These are phyloP conservation scores for Mycosarcoma mackinlayi DNA, from an alignment of 1,284 basidiomycete species.

Conservation along the genomic window DNA sequence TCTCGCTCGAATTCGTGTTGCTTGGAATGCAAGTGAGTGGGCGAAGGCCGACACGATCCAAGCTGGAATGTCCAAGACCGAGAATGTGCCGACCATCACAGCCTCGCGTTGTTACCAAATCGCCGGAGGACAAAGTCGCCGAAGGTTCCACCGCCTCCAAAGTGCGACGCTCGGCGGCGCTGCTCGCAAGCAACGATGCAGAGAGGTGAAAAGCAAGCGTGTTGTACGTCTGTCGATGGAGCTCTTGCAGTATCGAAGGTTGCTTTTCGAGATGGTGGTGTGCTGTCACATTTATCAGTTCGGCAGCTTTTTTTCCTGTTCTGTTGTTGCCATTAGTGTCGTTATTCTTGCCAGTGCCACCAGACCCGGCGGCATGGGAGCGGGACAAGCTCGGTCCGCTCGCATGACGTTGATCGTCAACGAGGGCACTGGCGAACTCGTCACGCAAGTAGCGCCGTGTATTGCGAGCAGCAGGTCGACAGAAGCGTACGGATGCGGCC, in stretches of 20 bases:
- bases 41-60: background rate
- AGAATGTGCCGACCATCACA: background rate
- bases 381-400: background rate
- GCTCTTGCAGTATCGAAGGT: background rate
- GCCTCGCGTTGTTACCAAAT: no score
- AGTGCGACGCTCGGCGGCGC: background rate
- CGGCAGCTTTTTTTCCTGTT: background rate
- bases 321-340: background rate
- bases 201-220: slow-evolving; percentile 41
- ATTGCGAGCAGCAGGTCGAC: slow-evolving; percentile 44
- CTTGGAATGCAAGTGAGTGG: background rate
- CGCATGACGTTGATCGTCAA: background rate
- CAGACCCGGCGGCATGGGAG: no score
- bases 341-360: no score
- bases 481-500: slow-evolving; percentile 42
- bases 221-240: slow-evolving; percentile 9
- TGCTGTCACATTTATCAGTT: background rate
- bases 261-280: background rate
- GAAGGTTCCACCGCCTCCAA: background rate
- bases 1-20: no score
- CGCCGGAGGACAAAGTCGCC: background rate
- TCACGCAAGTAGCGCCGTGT: slow-evolving; percentile 45
- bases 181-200: slow-evolving; percentile 19
- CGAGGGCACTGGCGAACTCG: slow-evolving; percentile 21
- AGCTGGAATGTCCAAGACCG: background rate